phyloP scores from a whole-genome alignment of 352 stramenopile genomes.

The Phytophthora hybrid region DNA sequence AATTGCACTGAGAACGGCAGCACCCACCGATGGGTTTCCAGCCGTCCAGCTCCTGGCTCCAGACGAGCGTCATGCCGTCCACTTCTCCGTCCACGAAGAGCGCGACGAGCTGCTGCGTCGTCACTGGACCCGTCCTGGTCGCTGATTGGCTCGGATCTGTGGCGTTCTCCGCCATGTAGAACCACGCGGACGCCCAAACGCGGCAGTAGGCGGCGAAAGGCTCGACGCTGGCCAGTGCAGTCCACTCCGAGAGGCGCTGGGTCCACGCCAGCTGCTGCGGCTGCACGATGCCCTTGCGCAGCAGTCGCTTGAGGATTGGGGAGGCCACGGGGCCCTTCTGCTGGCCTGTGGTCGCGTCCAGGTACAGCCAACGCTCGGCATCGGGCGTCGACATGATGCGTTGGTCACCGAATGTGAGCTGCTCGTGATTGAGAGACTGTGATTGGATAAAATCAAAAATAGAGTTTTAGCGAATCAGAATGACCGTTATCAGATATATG shows the following conservation, averaged over 20 bases:
- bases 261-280: constrained; percentile 81
- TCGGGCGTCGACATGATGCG: constrained; percentile 10
- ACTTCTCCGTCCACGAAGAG: constrained; percentile 74
- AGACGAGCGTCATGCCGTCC: constrained; percentile 80
- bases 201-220: constrained; percentile 62
- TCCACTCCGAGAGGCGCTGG: constrained; percentile 66
- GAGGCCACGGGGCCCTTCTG: constrained; percentile 76
- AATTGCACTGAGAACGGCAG: background rate
- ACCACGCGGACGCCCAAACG: constrained; percentile 68
- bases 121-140: constrained; percentile 48
- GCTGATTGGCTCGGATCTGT: constrained; percentile 11
- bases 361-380: constrained; percentile 75
- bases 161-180: constrained; percentile 56
- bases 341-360: constrained; percentile 63
- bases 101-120: constrained; percentile 60
- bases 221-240: constrained; percentile 49
- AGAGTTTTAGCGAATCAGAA: constrained; percentile 21
- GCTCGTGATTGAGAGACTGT: background rate
- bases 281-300: constrained; percentile 68
- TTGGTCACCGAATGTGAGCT: background rate
- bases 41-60: constrained; percentile 53
- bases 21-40: constrained; percentile 70
- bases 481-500: constrained; percentile 12
- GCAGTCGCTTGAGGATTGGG: constrained; percentile 69
- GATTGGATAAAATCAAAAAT: constrained; percentile 23